These are phyloP conservation scores for Alternaria sp. DNA, from an alignment of 2,329 filamentous ascomycete species.

Conservation along the genomic window DNA sequence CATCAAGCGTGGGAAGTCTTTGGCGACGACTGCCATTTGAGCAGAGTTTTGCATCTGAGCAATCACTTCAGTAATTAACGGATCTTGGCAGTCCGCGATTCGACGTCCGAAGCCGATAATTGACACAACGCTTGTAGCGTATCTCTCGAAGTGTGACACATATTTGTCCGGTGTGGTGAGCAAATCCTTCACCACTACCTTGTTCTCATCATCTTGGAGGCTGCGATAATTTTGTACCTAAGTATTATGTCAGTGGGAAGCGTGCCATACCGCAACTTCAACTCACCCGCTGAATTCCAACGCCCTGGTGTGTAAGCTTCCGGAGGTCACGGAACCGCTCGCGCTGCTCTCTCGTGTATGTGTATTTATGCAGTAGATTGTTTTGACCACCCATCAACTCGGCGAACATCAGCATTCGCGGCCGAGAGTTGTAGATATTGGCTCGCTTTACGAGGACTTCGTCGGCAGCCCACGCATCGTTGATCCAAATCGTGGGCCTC, in stretches of 20 bases:
- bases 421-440: conserved; percentile 62
- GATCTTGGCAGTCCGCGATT: conserved; percentile 60
- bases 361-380: conserved; percentile 48
- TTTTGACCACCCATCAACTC: conserved; percentile 45
- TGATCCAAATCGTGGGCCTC: conserved; percentile 52
- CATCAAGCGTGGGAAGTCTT: conserved; percentile 65
- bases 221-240: conserved; percentile 55
- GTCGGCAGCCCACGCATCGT: conserved; percentile 58
- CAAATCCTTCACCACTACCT: conserved; percentile 59
- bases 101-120: conserved; percentile 66
- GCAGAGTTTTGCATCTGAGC: conserved; percentile 65
- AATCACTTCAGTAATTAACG: conserved; percentile 67
- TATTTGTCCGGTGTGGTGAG: conserved; percentile 57
- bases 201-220: conserved; percentile 68
- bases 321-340: conserved; percentile 42
- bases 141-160: conserved; percentile 62
- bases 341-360: conserved; percentile 35
- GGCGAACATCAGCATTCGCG: conserved; percentile 57
- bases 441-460: conserved; percentile 63
- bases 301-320: conserved; percentile 45
- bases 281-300: conserved; percentile 59
- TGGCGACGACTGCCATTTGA: conserved; percentile 59
- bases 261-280: conserved; percentile 7
- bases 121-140: conserved; percentile 62
- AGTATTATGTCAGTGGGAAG: background rate